These are phyloP conservation scores for Incumbomyces lentus DNA, from an alignment of 2,329 filamentous ascomycete species.

Conservation along the genomic window DNA sequence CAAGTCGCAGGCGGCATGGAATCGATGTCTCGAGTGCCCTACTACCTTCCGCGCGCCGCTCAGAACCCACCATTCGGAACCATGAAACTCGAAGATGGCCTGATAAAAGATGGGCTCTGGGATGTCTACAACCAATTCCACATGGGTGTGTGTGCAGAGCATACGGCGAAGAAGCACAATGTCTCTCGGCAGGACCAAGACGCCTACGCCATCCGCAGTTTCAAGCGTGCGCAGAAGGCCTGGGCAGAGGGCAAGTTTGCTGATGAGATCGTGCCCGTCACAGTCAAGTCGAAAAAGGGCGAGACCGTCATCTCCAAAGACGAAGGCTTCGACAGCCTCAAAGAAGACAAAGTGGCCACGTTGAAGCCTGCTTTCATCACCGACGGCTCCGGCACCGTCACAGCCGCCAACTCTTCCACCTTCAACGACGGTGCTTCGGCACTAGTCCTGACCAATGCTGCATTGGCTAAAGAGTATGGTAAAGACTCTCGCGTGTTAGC, in stretches of 20 bases:
- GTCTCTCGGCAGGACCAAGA: slow-evolving; percentile 83
- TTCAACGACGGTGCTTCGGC: slow-evolving; percentile 93
- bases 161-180: slow-evolving; percentile 76
- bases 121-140: slow-evolving; percentile 96
- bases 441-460: slow-evolving; percentile 71
- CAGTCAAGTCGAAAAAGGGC: slow-evolving; percentile 73
- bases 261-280: slow-evolving; percentile 84
- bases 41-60: slow-evolving; percentile 76
- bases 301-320: slow-evolving; percentile 70
- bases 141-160: slow-evolving; percentile 96
- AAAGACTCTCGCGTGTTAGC: slow-evolving; percentile 72
- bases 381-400: slow-evolving; percentile 79
- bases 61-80: slow-evolving; percentile 78
- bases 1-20: slow-evolving; percentile 95
- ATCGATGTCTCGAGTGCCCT: slow-evolving; percentile 90
- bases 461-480: slow-evolving; percentile 70
- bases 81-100: slow-evolving; percentile 75
- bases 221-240: slow-evolving; percentile 78
- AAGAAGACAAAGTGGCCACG: slow-evolving; percentile 72
- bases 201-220: slow-evolving; percentile 78
- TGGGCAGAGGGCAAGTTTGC: slow-evolving; percentile 76
- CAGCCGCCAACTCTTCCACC: slow-evolving; percentile 85
- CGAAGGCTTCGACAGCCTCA: slow-evolving; percentile 80
- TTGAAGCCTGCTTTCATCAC: slow-evolving; percentile 86
- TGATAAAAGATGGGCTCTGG: slow-evolving; percentile 90